Evolutionary conservation across 805 yeast species (phyloP), one percentile per base, ranked within the genome.

Genomic region (Wickerhamiella lipophila): DNA sequence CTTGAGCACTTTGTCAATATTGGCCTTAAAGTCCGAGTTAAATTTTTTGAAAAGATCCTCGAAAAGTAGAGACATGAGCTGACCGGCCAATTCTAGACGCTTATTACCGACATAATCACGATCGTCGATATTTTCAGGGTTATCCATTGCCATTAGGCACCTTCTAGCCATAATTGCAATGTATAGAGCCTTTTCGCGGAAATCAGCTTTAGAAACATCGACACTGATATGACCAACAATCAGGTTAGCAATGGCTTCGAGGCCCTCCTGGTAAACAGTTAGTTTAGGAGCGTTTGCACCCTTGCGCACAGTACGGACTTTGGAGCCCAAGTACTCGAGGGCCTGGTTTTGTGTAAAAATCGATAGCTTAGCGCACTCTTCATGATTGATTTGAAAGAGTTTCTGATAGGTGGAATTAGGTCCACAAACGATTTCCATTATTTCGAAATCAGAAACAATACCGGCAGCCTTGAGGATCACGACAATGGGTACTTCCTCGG

Each of bases 31-130:
- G 64, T 92, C 97, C 46, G 81, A 75, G 68, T 92, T 92, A 70
- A 92, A 92, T 61, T 92, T 92, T 63, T 92, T 92, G 74, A 92
- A 92, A 67, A 92, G 75, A 76, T 92, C 98, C 69, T 92, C 98
- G 64, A 92, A 92, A 53, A 92, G 68, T 55, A 92, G 71, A 6
- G 97, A 86, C 85, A 92, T 84, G 62, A 92, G 73, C 67, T 92
- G 98, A 50, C 98, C 98, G 0, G 98, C 98, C 61, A 92, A 71
- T 68, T 92, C 98, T 55, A 92, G 72, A 68, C 98, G 83, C 66
- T 92, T 92, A 68, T 89, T 89, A 71, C 98, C 98, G 41, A 92
- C 97, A 61, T 92, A 92, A 69, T 92, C 98, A 67, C 97, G 79
- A 66, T 92, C 98, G 61, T 92, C 98, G n/a, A 92, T 95, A 81